A percentile compares a stretch with the other conserved stretches of the same genome.
These are phyloP conservation scores for Russula compacta DNA, from an alignment of 768 basidiomycete genomes.

Conservation along the genomic window DNA sequence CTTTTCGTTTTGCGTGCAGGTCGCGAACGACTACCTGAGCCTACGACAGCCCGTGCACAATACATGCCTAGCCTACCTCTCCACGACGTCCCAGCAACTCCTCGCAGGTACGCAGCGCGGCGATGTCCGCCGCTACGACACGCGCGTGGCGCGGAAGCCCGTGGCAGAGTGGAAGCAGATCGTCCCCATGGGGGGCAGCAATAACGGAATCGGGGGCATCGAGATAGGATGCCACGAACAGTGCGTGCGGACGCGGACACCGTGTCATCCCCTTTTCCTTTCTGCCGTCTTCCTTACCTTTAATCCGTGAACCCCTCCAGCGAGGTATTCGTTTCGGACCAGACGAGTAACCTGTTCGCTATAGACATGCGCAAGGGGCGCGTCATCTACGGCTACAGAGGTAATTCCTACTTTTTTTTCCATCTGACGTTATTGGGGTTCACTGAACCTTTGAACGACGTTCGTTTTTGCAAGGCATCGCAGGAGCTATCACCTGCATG, in stretches of 20 bases:
- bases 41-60: constrained; percentile 75
- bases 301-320: constrained; percentile 29
- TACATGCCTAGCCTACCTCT: constrained; percentile 54
- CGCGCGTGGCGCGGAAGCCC: constrained; percentile 57
- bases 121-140: constrained; percentile 70
- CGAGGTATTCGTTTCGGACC: constrained; percentile 62
- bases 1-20: constrained; percentile 28
- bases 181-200: constrained; percentile 35
- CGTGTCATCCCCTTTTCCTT: neutral
- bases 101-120: constrained; percentile 69
- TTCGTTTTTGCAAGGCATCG: constrained; percentile 39
- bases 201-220: constrained; percentile 46
- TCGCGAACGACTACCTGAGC: constrained; percentile 64
- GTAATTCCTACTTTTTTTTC: constrained; percentile 25
- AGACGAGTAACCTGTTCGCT: constrained; percentile 51
- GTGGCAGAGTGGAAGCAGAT: constrained; percentile 57
- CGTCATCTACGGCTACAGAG: constrained; percentile 58
- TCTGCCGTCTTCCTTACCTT: neutral
- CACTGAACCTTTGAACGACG: neutral
- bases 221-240: constrained; percentile 54
- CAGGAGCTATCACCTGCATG: constrained; percentile 61
- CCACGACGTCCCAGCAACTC: constrained; percentile 39
- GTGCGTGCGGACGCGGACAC: constrained; percentile 33
- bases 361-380: constrained; percentile 63
- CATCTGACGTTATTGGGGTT: neutral